Evolutionary conservation across 2,329 filamentous ascomycete genomes (phyloP), one percentile per base, ranked within the genome.

Genomic region (Colletotrichum cordylinicola): DNA sequence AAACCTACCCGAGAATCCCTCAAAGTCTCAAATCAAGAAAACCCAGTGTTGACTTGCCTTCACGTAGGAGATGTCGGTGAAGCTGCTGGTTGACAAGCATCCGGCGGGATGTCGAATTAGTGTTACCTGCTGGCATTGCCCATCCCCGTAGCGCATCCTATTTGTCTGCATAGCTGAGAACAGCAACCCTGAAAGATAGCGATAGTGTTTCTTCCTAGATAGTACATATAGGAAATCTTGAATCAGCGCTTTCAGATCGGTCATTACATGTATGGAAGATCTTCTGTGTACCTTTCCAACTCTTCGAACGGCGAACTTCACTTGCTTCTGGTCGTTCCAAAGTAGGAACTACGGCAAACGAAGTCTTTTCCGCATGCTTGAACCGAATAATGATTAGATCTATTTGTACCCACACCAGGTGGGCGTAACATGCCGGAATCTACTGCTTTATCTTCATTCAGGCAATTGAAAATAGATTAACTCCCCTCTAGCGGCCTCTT

Each of bases 251-350:
- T 21, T 21, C 2, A 16, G 21, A 8, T 52, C 10, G 10, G 43
- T 8, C 18, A 21, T 21, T 2, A 21, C n/a, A 24, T 24, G 24
- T 24, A 24, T n/a, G 5, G 1, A 0, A 13, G 43, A 0, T 21
- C 4, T 21, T 21, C 1, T 21, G 12, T 4, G 7, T 21, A 21
- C n/a, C 2, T 21, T 33, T 13, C 43, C 10, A 52, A 52, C 6
- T n/a, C 6, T 1, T 21, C 4, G 0, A 8, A 12, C 10, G n/a
- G n/a, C 0, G 0, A 52, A 21, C 1, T 48, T n/a, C 6, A 3
- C 13, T 52, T 52, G n/a, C 43, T 12, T 1, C 9, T 12, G 18
- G 18, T 48, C 1, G 0, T 48, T 1, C 10, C 18, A n/a, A 0
- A 2, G 18, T 9, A 48, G 39, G 5, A n/a, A n/a, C 5, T 1